phyloP scores from a whole-genome alignment of 495 filamentous ascomycete species.

The Hamigera avellanea region DNA sequence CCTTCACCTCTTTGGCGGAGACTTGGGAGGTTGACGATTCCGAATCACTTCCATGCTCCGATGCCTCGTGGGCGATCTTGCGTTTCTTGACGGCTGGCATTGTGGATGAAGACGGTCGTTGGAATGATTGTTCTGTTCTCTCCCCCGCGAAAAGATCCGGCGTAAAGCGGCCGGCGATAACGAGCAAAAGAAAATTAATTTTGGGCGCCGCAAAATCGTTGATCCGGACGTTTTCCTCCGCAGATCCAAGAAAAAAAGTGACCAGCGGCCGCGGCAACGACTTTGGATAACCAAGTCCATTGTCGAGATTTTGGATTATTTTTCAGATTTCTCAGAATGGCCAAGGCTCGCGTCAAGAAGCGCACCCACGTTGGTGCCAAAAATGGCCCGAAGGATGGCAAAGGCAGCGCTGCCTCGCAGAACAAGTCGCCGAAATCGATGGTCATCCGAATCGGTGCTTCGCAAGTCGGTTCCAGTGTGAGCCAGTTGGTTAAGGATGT shows the following conservation, averaged over 20 bases:
- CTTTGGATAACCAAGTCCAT: no score
- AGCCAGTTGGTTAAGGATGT: slow-evolving; percentile 90
- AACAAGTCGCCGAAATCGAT: slow-evolving; percentile 77
- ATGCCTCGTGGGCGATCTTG: slow-evolving; percentile 17
- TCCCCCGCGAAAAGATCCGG: not conserved
- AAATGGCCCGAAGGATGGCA: slow-evolving; percentile 44
- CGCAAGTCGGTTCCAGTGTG: slow-evolving; percentile 83
- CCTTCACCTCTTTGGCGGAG: not conserved
- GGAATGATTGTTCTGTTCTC: slow-evolving; percentile 2
- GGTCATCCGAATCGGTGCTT: slow-evolving; percentile 94
- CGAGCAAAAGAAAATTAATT: slow-evolving; percentile 14
- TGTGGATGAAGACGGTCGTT: slow-evolving; percentile 1
- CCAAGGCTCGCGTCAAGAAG: slow-evolving; percentile 74
- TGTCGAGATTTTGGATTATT: no score
- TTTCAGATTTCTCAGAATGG: slow-evolving; percentile 45
- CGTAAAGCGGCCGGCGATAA: slow-evolving; percentile 1
- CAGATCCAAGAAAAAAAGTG: slow-evolving; percentile 24
- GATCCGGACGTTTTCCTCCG: slow-evolving; percentile 22
- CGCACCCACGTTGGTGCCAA: slow-evolving; percentile 68
- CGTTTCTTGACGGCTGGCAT: slow-evolving; percentile 28
- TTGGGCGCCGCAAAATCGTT: slow-evolving; percentile 26
- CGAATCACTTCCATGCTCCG: slow-evolving; percentile 9
- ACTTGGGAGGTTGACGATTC: not conserved
- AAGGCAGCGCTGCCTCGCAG: slow-evolving; percentile 36
- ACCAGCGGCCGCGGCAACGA: slow-evolving; percentile 1